Evolutionary conservation across 129 eudicot species (phyloP).

Genomic region (Ambrosia artemisiifolia): DNA sequence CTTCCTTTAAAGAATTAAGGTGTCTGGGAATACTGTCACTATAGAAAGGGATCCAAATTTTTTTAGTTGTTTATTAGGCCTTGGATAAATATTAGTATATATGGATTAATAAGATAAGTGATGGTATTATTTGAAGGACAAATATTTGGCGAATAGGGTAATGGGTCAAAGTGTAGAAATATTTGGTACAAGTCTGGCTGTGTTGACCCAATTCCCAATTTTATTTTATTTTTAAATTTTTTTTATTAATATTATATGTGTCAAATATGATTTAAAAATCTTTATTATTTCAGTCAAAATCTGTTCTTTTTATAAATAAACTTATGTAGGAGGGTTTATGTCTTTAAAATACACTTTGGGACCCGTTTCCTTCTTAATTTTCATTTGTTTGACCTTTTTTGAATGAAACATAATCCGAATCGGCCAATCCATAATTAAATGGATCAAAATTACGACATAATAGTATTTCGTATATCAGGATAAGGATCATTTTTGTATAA

Average conservation of each 20-base stretch:
- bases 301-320: neutral
- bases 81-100: neutral
- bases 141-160: neutral
- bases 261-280: neutral
- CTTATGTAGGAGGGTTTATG: neutral
- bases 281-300: neutral
- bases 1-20: constrained; percentile 6
- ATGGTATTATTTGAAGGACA: neutral
- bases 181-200: neutral
- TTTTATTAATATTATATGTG: neutral
- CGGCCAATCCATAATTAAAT: neutral
- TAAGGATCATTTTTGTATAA: neutral
- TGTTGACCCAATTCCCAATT: neutral
- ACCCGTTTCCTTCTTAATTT: neutral
- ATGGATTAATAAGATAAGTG: neutral
- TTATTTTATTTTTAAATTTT: neutral
- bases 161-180: neutral
- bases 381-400: neutral
- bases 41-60: neutral
- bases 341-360: neutral
- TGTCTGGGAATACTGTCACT: constrained; percentile 6
- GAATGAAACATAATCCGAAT: neutral
- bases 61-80: neutral
- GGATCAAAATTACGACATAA: neutral
- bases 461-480: neutral